Percentiles rank a stretch among this genome's conserved stretches.
phyloP scores from a whole-genome alignment of 108 stramenopile species.

The Fistulifera pelliculosa region DNA sequence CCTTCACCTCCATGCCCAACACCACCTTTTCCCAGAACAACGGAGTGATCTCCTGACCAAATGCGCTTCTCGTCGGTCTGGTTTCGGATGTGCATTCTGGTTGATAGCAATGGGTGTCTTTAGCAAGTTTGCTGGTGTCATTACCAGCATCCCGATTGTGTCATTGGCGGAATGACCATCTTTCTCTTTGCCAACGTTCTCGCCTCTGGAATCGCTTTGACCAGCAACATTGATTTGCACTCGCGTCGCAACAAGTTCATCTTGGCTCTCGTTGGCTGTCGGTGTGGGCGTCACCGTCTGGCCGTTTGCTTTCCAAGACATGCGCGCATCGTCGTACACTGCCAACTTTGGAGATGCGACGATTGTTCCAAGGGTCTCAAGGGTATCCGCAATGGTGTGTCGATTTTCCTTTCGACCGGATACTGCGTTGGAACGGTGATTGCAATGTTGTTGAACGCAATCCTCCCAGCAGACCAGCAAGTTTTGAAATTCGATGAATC shows the following conservation, averaged over 20 bases:
- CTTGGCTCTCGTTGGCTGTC: slow-evolving; percentile 47
- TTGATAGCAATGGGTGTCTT: slow-evolving; percentile 57
- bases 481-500: slow-evolving; percentile 13
- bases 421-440: slow-evolving; percentile 57
- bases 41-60: slow-evolving; percentile 70
- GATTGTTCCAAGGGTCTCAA: slow-evolving; percentile 46
- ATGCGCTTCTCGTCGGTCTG: slow-evolving; percentile 57
- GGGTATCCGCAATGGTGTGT: slow-evolving; percentile 53
- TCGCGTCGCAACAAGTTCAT: slow-evolving; percentile 48
- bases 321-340: slow-evolving; percentile 48
- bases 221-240: slow-evolving; percentile 22
- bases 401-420: slow-evolving; percentile 58
- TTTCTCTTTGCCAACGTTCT: slow-evolving; percentile 60
- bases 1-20: slow-evolving; percentile 45
- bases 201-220: slow-evolving; percentile 36
- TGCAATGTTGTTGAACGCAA: slow-evolving; percentile 42
- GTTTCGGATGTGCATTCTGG: slow-evolving; percentile 37
- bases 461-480: slow-evolving; percentile 41
- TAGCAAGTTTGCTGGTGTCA: slow-evolving; percentile 61
- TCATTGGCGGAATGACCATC: slow-evolving; percentile 73
- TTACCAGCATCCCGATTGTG: slow-evolving; percentile 71
- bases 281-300: slow-evolving; percentile 65
- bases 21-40: slow-evolving; percentile 75
- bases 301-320: slow-evolving; percentile 58
- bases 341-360: slow-evolving; percentile 45